Base-by-base conservation (phyloP, 352 stramenopile species). In the Phytopythium delawarense region DNA sequence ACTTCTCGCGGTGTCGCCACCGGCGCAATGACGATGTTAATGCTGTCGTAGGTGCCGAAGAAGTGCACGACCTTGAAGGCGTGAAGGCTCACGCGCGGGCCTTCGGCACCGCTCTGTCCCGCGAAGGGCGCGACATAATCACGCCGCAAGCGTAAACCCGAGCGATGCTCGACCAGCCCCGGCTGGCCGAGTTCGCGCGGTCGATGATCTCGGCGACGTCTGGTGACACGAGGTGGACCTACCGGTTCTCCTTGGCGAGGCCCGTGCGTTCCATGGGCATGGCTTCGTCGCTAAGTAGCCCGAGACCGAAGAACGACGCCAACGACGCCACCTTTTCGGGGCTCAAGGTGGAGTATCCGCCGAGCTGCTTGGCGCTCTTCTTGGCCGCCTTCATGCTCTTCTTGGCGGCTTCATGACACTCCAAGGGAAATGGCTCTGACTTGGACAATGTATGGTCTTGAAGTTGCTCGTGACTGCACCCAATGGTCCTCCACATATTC, bases 241-340 rank as follows among this genome's bases (percentile, higher is more conserved):
- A 78, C 56, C 77, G 68, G 55, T 89, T 84, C 53, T 91, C 68
- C n/a, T 66, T 87, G 57, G 78, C 76, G 55, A 93, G 82, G 21
- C 78, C 82, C 16, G 73, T 75, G 25, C 82, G 82, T 52, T 91
- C 80, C 57, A 93, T 72, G 49, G 91, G 77, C 4, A 53, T 50
- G 40, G 20, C 59, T 2, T 59, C 34, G 28, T 69, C 61, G 15
- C 70, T 63, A 2, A 63, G 59, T 34, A 89, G 66, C 21, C 67
- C 78, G 53, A 78, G 90, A 15, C 49, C 49, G 49, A 55, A 55
- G 54, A 88, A 80, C 20, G 62, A 65, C 51, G 63, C 62, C 45
- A 91, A 61, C 0, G 65, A 72, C 18, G 62, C 23, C 18, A 84
- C 46, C 39, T 83, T 68, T 23, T 75, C 65, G 32, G 75, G 56